phyloP scores from a whole-genome alignment of 768 basidiomycete genomes.

The Phylloporus sp. region DNA sequence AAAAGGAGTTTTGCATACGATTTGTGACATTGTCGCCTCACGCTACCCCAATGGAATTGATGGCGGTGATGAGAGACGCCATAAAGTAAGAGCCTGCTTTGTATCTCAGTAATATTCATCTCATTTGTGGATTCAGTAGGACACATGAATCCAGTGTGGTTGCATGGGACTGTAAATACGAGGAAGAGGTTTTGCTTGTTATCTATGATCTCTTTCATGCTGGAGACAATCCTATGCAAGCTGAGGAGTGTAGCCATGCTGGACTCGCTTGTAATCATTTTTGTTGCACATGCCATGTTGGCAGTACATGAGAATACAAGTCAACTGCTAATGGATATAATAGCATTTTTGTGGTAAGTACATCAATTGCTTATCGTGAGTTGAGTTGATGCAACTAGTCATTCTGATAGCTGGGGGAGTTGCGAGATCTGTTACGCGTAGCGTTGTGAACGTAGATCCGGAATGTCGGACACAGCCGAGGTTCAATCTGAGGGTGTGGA shows the following conservation, averaged over 20 bases:
- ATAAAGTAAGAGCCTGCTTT: conserved; percentile 18
- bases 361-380: too few species aligned
- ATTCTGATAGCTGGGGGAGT: too few species aligned
- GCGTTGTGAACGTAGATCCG: too few species aligned
- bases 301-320: conserved; percentile 33
- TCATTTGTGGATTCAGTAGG: background rate
- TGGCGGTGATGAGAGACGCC: conserved; percentile 23
- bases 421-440: too few species aligned
- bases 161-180: conserved; percentile 26
- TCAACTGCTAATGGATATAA: conserved; percentile 33
- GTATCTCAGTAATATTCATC: background rate
- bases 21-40: conserved; percentile 33
- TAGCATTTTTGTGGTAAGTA: conserved; percentile 28
- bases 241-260: conserved; percentile 31
- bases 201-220: conserved; percentile 25
- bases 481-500: too few species aligned
- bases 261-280: conserved; percentile 36
- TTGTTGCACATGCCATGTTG: conserved; percentile 38
- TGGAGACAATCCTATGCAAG: conserved; percentile 35
- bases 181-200: conserved; percentile 15
- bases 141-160: conserved; percentile 11
- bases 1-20: conserved; percentile 10
- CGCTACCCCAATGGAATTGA: conserved; percentile 30
- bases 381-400: too few species aligned
- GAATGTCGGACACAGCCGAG: too few species aligned